Evolutionary conservation across 2,329 filamentous ascomycete genomes (phyloP).

Genomic region (Fusarium succisae): DNA sequence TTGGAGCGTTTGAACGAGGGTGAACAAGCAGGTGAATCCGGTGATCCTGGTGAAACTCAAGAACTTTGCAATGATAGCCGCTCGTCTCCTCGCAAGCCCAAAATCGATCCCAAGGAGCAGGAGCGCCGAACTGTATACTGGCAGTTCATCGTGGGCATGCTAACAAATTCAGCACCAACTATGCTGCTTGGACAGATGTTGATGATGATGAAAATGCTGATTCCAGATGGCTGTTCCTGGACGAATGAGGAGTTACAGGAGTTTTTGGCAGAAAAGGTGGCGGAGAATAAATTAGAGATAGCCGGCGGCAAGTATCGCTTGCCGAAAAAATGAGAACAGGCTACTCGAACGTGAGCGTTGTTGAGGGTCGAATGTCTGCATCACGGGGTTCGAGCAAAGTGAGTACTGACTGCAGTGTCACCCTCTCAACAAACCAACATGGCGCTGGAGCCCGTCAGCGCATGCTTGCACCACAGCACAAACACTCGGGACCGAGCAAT

Average conservation of each 20-base stretch:
- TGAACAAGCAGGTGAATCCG: conserved; percentile 41
- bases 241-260: conserved; percentile 87
- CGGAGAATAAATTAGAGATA: conserved; percentile 74
- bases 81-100: conserved; percentile 60
- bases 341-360: neutral
- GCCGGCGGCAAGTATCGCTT: conserved; percentile 76
- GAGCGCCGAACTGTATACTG: conserved; percentile 76
- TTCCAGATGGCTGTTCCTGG: conserved; percentile 88
- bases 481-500: conserved; percentile 11
- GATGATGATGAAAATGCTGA: conserved; percentile 95
- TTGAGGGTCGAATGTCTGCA: conserved; percentile 1
- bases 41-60: conserved; percentile 43
- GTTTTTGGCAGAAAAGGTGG: conserved; percentile 82
- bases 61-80: conserved; percentile 42
- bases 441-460: conserved; percentile 8
- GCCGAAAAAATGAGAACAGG: conserved; percentile 60
- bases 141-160: conserved; percentile 93
- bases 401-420: conserved; percentile 27
- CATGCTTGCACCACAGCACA: conserved; percentile 6
- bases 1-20: conserved; percentile 68
- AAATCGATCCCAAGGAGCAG: conserved; percentile 71
- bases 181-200: conserved; percentile 85
- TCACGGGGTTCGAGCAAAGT: conserved; percentile 13
- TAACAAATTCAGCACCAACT: conserved; percentile 84
- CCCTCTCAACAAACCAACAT: conserved; percentile 9